These are phyloP conservation scores for Nicotiana otophora DNA, from an alignment of 257 asterid species.

Conservation along the genomic window DNA sequence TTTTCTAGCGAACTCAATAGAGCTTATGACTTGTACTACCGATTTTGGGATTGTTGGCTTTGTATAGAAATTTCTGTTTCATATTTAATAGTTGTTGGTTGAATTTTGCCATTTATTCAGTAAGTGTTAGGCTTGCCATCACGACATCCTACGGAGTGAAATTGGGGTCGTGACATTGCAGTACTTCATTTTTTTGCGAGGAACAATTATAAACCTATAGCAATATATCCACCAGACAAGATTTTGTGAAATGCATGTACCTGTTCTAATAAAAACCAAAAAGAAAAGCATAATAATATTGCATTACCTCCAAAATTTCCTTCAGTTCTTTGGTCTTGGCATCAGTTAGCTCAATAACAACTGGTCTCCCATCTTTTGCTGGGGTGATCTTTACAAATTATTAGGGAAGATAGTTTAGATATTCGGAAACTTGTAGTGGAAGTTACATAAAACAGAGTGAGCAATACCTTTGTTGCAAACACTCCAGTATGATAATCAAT, in stretches of 20 bases:
- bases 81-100: too few relatives aligned
- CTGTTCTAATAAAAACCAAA: not conserved
- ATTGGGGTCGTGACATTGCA: not conserved
- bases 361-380: slow-evolving; percentile 94
- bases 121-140: too few relatives aligned
- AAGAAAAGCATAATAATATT: not conserved
- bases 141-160: too few relatives aligned
- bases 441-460: not conserved
- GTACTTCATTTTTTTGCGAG: not conserved
- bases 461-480: slow-evolving; percentile 82
- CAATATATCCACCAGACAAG: not conserved
- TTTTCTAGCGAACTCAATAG: too few relatives aligned
- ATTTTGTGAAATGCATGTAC: not conserved
- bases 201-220: not conserved
- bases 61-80: too few relatives aligned
- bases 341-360: slow-evolving; percentile 87
- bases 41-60: too few relatives aligned
- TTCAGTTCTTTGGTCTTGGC: slow-evolving; percentile 94
- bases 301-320: slow-evolving; percentile 69
- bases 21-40: too few relatives aligned
- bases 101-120: too few relatives aligned
- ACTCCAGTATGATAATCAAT: slow-evolving; percentile 83
- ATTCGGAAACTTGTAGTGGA: not conserved
- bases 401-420: not conserved
- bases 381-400: slow-evolving; percentile 62